Evolutionary conservation across 2,329 filamentous ascomycete genomes (phyloP), one percentile per base, ranked within the genome.

Genomic region (Aspergillus sp.): DNA sequence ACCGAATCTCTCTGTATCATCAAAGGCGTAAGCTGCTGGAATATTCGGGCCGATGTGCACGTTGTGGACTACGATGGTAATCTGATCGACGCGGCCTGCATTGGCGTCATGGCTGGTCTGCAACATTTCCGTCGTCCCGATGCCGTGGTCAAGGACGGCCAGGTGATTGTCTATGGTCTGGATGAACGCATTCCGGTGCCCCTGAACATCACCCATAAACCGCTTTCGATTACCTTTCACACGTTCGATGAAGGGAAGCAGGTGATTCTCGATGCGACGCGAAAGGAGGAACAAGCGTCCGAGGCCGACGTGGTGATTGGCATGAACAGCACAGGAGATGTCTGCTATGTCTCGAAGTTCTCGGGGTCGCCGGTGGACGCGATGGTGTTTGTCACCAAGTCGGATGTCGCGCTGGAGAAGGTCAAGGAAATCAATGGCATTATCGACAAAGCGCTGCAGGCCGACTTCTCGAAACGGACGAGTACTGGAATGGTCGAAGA

Each of bases 1-100:
- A 95, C 90, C 32, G 93, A 98, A 70, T 95, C 90, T 3, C 78
- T 98, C 40, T 98, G 93, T 67, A 87, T 98, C 26, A 77, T 96
- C 29, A 89, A 93, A 7, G 90, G 88, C 5, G 77, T 86, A 50
- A 95, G 94, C 68, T 93, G 87, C 73, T 98, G 93, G 82, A 85
- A 85, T 50, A 78, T 98, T 52, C 83, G 91, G 48, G 90, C 88
- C 19, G 91, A 97, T 65, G 80, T 97, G 26, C 93, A 98, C 68
- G 82, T 97, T 41, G 78, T 97, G 41, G 85, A 88, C 43, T 88
- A 90, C 63, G 91, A 97, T 64, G 93, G 93, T 45, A 91, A 90
- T 57, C 75, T 98, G 38, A 81, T 93, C 33, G 91, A 97, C 67
- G 83, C 85, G 2, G 80, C 86, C 26, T 96, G 90, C 63, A 78